A percentile compares a stretch with the other conserved stretches of the same genome.
These are phyloP conservation scores for Erysimum cheiri DNA, from an alignment of 441 rosid genomes.

Conservation along the genomic window DNA sequence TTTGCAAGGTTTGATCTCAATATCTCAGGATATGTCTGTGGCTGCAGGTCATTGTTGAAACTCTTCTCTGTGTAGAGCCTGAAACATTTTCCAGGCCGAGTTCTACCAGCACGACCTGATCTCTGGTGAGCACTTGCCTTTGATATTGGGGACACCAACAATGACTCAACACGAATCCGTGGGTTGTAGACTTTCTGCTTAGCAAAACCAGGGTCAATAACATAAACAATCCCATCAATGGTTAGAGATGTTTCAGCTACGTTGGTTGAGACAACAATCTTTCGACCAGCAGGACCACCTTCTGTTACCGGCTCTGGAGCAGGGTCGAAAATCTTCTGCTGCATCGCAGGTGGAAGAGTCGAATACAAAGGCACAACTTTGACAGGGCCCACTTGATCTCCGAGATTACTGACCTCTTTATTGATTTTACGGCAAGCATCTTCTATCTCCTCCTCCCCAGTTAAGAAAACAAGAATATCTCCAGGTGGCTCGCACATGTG, in stretches of 20 bases:
- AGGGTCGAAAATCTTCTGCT: constrained; percentile 93
- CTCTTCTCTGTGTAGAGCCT: constrained; percentile 89
- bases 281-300: constrained; percentile 86
- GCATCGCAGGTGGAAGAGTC: constrained; percentile 94
- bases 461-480: constrained; percentile 91
- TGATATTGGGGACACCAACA: constrained; percentile 91
- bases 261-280: constrained; percentile 92
- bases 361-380: constrained; percentile 89
- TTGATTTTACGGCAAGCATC: constrained; percentile 92
- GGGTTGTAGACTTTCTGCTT: constrained; percentile 95
- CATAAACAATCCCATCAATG: constrained; percentile 92
- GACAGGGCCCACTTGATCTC: constrained; percentile 88
- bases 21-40: constrained; percentile 92
- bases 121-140: constrained; percentile 99
- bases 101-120: constrained; percentile 98
- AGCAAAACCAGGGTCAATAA: constrained; percentile 92
- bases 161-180: constrained; percentile 82
- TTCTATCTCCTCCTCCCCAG: constrained; percentile 97
- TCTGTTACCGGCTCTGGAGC: constrained; percentile 80
- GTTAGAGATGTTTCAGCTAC: constrained; percentile 95
- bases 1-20: constrained; percentile 92
- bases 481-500: constrained; percentile 78
- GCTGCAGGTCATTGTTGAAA: constrained; percentile 81
- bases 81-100: constrained; percentile 94
- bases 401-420: constrained; percentile 71